Base-by-base conservation (phyloP, 2,329 filamentous ascomycete genomes). In the Aspergillus neoniger region DNA sequence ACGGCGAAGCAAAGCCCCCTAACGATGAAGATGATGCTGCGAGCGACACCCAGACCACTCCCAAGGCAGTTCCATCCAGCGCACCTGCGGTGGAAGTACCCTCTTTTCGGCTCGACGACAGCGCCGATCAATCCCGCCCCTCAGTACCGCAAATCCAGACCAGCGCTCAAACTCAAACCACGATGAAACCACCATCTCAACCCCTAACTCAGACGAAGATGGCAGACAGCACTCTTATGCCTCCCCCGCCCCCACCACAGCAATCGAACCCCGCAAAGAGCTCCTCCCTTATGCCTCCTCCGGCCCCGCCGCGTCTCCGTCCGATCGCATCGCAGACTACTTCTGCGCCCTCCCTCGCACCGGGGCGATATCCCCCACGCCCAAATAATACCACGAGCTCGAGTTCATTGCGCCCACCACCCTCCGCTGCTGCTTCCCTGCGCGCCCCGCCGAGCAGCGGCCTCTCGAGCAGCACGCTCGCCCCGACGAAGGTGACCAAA, bases 341-440 rank as follows among this genome's bases (percentile, higher is more conserved):
- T 38, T 38, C 55, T 53, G 59, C 66, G 52, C 47, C 66, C 52
- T 53, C 57, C 0, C 54, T 65, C 10, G 60, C 51, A 10, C 41
- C 56, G 23, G 61, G 66, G 15, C 62, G 61, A 36, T 63, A 70
- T 55, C 72, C 73, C 15, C 72, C 74, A 19, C 74, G 70, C 57
- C 70, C 63, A n/a, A 71, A 64, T 14, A 36, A 36, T 19, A 43
- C 28, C 32, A 30, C 53, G n/a, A 68, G 62, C 25, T 69, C 75
- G 21, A 68, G 62, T 21, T 69, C 75, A 36, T 71, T 80, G 25
- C 72, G 72, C 8, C 74, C 78, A 44, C 78, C 79, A 6, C 79
- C 79, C 6, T 81, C 80, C 7, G 71, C 77, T 15, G 80, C 80
- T 10, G 71, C 79, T 12, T 72, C 74, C 12, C 73, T 80, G n/a